phyloP scores from a whole-genome alignment of 2,329 filamentous ascomycete species.

The Oidium heveae region DNA sequence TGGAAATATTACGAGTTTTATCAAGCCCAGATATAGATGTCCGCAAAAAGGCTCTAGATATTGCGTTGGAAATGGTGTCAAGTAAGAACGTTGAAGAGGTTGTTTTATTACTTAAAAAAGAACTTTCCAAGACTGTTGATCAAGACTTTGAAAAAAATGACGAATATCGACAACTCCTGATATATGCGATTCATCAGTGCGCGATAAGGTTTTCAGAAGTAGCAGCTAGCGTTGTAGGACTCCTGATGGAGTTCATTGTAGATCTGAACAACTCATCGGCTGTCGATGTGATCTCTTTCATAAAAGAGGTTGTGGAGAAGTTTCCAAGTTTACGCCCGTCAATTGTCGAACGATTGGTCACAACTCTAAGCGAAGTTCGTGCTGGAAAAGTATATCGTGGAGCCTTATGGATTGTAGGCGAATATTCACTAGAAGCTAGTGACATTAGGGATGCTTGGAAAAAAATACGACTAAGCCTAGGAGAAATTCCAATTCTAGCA shows the following conservation, averaged over 20 bases:
- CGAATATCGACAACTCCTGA: slow-evolving; percentile 83
- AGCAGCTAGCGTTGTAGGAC: slow-evolving; percentile 81
- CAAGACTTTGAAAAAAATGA: slow-evolving; percentile 97
- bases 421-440: slow-evolving; percentile 81
- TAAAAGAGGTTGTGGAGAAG: slow-evolving; percentile 97
- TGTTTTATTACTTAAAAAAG: slow-evolving; percentile 86
- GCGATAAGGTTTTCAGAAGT: slow-evolving; percentile 99
- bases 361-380: slow-evolving; percentile 75
- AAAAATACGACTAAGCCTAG: slow-evolving; percentile 73
- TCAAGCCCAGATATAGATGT: slow-evolving; percentile 94
- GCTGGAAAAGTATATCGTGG: slow-evolving; percentile 94
- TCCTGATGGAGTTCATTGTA: slow-evolving; percentile 96
- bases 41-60: slow-evolving; percentile 65
- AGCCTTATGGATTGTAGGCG: slow-evolving; percentile 90
- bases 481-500: slow-evolving; percentile 88
- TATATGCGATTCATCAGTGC: slow-evolving; percentile 93
- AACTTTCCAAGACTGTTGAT: slow-evolving; percentile 89
- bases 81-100: slow-evolving; percentile 98
- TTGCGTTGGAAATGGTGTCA: slow-evolving; percentile 92
- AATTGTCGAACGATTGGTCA: slow-evolving; percentile 71
- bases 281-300: slow-evolving; percentile 92
- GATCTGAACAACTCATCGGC: slow-evolving; percentile 96
- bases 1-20: slow-evolving; percentile 89
- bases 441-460: slow-evolving; percentile 96
- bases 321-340: slow-evolving; percentile 73